Evolutionary conservation across 2,329 filamentous ascomycete species (phyloP), one percentile per base, ranked within the genome.

Genomic region (Alternaria incomplexa): DNA sequence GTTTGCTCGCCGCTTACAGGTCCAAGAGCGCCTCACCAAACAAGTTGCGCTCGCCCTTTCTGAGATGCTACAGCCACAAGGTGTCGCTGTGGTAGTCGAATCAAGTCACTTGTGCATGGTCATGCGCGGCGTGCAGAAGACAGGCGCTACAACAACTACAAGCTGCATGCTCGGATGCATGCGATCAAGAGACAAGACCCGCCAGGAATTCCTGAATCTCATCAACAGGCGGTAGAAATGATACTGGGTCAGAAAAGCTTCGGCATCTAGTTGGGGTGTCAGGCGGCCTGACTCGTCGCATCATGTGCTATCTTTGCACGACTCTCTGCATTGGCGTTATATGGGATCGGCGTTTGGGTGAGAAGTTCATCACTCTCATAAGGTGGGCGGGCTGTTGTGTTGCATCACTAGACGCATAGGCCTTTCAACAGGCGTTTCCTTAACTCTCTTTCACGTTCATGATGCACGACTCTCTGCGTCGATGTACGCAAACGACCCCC

Each of bases 111-210:
- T 98, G 50, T 99, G 96, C 85, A 99, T 98, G 95, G 93, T 97
- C 15, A 98, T 97, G 94, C 89, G 96, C 50, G 96, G 96, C n/a
- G 95, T 99, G 10, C 89, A 97, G 79, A 97, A 99, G 85, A 93
- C 93, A 0, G 88, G 86, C 44, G 90, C 92, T 54, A 91, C 88
- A 17, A 98, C 96, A 7, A 96, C 96, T 40, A 99, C 96, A 17
- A 97, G 93, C 83, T 98, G 95, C 79, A 96, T 99, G 82, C 87
- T 98, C n/a, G 96, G 96, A 43, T 94, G 93, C 74, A 97, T 99
- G 85, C 90, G 97, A 77, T 90, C 90, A 64, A 93, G 92, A 73
- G 93, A 93, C 64, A 97, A 97, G 86, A 97, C 95, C 11, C 86
- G 96, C 73, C 96, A 97, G 78, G 96, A 99, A 81, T 99, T 99